These are phyloP conservation scores for Microsporum audouinii DNA, from an alignment of 2,329 filamentous ascomycete species.

Conservation along the genomic window DNA sequence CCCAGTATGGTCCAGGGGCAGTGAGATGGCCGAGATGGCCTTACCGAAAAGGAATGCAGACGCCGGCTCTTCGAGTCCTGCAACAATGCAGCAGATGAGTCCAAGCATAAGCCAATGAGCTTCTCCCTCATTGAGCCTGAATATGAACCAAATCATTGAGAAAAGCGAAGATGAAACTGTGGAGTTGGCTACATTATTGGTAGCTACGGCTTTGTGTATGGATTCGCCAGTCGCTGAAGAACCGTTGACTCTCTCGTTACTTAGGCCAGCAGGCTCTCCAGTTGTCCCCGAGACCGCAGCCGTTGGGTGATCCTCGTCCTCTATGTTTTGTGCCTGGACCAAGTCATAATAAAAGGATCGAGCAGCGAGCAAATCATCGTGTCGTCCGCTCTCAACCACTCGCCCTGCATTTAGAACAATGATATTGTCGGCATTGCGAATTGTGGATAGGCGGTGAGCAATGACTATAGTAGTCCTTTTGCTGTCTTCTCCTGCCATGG, in stretches of 20 bases:
- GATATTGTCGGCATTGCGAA: constrained; percentile 21
- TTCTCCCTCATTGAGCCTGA: not conserved
- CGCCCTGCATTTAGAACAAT: constrained; percentile 20
- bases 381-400: constrained; percentile 20
- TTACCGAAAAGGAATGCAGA: constrained; percentile 51
- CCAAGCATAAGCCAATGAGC: constrained; percentile 32
- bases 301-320: not conserved
- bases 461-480: constrained; percentile 20
- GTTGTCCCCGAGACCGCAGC: not conserved
- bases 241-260: not conserved
- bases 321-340: constrained; percentile 28
- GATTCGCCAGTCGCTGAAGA: constrained; percentile 14
- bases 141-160: constrained; percentile 22
- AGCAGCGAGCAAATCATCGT: constrained; percentile 17
- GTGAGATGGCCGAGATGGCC: constrained; percentile 45
- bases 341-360: constrained; percentile 35
- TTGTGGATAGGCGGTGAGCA: constrained; percentile 22
- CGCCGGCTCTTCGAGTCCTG: constrained; percentile 47
- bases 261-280: not conserved
- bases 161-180: not conserved
- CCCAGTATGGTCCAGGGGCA: constrained; percentile 38
- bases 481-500: constrained; percentile 13
- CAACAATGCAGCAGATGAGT: constrained; percentile 41
- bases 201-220: not conserved
- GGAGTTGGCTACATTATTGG: constrained; percentile 19